Base-by-base conservation (phyloP, 345 rosid species). In the Excoecaria cochinchinensis region DNA sequence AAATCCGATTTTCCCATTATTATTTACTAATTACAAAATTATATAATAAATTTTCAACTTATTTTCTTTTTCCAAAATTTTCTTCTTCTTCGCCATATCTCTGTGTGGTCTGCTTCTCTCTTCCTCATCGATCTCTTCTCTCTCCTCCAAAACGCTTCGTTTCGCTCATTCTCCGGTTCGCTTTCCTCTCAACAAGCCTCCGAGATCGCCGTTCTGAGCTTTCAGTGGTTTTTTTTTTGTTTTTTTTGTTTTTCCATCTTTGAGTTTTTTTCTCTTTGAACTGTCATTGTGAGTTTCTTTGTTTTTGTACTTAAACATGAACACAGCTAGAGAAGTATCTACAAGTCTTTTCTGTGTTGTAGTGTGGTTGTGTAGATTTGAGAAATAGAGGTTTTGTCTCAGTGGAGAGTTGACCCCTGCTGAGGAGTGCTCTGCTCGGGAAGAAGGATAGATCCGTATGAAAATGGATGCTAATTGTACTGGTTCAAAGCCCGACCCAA, bases 401-500 rank as follows among this genome's bases (percentile, higher is more conserved):
- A 53, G 74, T 21, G 62, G 67, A 69, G 74, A 76, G 77, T 74
- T 53, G 82, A 74, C 75, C 75, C 75, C 44, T 44, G 72, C 63
- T 6, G 9, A 64, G 64, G 53, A 61, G 8, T 50, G 44, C 61
- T 64, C 42, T 57, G 62, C 69, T 22, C 36, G 68, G 72, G 69
- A 61, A 53, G 74, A 67, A 52, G 44, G n/a, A 70, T 76, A 58
- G 69, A 74, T 55, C 67, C 46, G 60, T 1, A 22, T 78, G 72
- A 53, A 66, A 12, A 59, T 39, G 68, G 68, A 47, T 8, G 55
- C 72, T 19, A 70, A 78, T 77, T 78, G 74, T 81, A 59, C 73
- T 36, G 81, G 67, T 46, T 77, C 68, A 8, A 42, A 47, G 64
- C 83, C 76, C 15, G 82, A 78, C 77, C 75, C 58, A 59, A 75